These are phyloP conservation scores for Komagataella mondaviorum DNA, from an alignment of 805 yeast species.

Conservation along the genomic window DNA sequence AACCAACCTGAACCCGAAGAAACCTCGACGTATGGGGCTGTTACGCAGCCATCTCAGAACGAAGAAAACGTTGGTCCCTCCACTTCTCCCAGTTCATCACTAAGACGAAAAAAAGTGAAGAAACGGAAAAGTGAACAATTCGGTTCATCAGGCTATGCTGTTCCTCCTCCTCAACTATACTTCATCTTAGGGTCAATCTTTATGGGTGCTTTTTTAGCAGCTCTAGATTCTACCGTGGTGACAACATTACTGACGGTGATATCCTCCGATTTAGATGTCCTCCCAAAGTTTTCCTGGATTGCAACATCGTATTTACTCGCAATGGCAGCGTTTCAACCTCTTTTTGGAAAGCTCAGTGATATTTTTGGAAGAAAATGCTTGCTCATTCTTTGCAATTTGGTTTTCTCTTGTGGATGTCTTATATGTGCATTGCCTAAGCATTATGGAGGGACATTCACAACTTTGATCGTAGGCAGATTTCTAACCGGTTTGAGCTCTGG, in stretches of 20 bases:
- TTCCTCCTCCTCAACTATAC: conserved; percentile 14
- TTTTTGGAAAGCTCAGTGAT: conserved; percentile 59
- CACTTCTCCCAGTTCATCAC: not conserved
- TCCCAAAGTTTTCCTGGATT: conserved; percentile 57
- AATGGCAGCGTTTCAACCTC: conserved; percentile 62
- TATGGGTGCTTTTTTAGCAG: conserved; percentile 40
- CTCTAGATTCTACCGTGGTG: conserved; percentile 56
- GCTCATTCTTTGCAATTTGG: conserved; percentile 33
- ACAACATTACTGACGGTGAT: conserved; percentile 52
- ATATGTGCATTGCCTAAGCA: conserved; percentile 36
- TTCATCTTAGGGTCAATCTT: conserved; percentile 28
- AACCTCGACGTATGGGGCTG: not conserved
- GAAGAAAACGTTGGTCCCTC: not conserved
- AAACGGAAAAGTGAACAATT: not conserved
- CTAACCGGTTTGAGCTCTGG: conserved; percentile 89
- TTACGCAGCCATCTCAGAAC: not conserved
- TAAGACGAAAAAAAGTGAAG: not conserved
- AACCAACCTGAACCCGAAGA: not conserved
- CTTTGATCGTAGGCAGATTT: conserved; percentile 44
- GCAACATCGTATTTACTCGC: conserved; percentile 60
- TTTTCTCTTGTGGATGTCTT: conserved; percentile 45
- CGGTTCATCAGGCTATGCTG: conserved; percentile 1
- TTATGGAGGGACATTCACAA: conserved; percentile 17
- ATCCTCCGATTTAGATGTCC: conserved; percentile 54
- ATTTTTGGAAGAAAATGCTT: conserved; percentile 53